phyloP scores from a whole-genome alignment of 2,329 filamentous ascomycete genomes.

The Cercospora nicotianae region DNA sequence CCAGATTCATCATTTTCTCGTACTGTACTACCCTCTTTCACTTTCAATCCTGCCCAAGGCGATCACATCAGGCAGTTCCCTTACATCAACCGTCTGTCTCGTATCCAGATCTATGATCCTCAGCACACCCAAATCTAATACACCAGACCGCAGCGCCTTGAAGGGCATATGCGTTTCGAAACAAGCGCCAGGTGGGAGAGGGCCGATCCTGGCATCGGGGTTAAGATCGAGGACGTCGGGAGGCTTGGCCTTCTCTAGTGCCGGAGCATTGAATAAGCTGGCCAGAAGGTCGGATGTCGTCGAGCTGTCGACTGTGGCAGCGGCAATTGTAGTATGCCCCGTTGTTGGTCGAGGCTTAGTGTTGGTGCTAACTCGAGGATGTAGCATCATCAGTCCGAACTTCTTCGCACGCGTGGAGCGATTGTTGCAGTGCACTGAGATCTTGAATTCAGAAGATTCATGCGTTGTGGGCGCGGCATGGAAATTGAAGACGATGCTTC shows the following conservation, averaged over 20 bases:
- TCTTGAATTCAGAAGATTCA: slow-evolving; percentile 67
- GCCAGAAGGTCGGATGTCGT: slow-evolving; percentile 20
- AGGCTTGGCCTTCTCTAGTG: slow-evolving; percentile 53
- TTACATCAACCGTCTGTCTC: slow-evolving; percentile 75
- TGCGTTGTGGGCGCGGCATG: slow-evolving; percentile 61
- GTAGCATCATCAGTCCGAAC: slow-evolving; percentile 60
- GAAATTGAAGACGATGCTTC: slow-evolving; percentile 73
- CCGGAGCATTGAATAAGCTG: slow-evolving; percentile 24
- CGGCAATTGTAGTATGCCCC: neutral
- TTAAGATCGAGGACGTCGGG: slow-evolving; percentile 73
- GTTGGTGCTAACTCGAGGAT: slow-evolving; percentile 6
- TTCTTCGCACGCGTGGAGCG: slow-evolving; percentile 63
- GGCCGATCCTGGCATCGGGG: slow-evolving; percentile 71
- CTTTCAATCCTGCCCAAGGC: slow-evolving; percentile 27
- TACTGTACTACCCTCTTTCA: neutral
- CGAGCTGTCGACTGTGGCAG: neutral
- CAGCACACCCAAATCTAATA: slow-evolving; percentile 70
- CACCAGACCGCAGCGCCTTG: slow-evolving; percentile 64
- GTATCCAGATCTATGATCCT: slow-evolving; percentile 71
- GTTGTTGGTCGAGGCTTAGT: slow-evolving; percentile 7
- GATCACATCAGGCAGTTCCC: slow-evolving; percentile 70
- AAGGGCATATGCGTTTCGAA: slow-evolving; percentile 73
- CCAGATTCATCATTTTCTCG: neutral
- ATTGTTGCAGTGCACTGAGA: slow-evolving; percentile 76
- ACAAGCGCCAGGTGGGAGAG: slow-evolving; percentile 69